Evolutionary conservation across 306 rosid genomes (phyloP).

Genomic region (Quercus agrifolia): DNA sequence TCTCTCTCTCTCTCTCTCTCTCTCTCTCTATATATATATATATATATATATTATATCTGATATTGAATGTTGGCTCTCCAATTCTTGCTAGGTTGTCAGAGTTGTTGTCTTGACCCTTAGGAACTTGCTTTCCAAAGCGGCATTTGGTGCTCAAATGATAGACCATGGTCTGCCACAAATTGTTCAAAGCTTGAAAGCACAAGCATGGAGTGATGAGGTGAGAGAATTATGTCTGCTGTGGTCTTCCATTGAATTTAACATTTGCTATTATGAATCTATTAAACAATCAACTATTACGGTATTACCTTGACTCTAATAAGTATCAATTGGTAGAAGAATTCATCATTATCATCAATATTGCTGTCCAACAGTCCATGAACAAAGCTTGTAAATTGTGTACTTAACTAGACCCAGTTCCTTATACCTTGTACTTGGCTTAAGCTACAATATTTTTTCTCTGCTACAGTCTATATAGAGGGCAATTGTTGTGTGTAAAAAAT

Average conservation of each 20-base stretch:
- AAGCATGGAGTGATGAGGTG: conserved; percentile 99
- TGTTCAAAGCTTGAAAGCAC: conserved; percentile 95
- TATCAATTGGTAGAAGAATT: background rate
- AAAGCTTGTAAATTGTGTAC: background rate
- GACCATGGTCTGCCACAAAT: conserved; percentile 89
- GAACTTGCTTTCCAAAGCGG: conserved; percentile 82
- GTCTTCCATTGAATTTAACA: background rate
- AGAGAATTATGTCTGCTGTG: conserved; percentile 16
- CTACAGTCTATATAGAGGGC: background rate
- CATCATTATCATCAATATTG: background rate
- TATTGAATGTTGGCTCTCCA: conserved; percentile 21
- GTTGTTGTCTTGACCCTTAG: conserved; percentile 85
- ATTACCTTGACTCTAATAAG: background rate
- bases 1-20: no score
- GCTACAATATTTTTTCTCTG: background rate
- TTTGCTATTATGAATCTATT: background rate
- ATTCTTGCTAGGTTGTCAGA: conserved; percentile 83
- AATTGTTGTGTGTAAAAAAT: background rate
- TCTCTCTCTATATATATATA: no score
- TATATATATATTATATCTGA: background rate
- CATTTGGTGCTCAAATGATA: conserved; percentile 96
- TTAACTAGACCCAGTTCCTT: background rate
- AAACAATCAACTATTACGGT: background rate
- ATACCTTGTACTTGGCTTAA: background rate
- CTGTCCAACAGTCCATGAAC: background rate